Evolutionary conservation across 2,329 filamentous ascomycete species (phyloP).

Genomic region (Juglanconis juglandina): DNA sequence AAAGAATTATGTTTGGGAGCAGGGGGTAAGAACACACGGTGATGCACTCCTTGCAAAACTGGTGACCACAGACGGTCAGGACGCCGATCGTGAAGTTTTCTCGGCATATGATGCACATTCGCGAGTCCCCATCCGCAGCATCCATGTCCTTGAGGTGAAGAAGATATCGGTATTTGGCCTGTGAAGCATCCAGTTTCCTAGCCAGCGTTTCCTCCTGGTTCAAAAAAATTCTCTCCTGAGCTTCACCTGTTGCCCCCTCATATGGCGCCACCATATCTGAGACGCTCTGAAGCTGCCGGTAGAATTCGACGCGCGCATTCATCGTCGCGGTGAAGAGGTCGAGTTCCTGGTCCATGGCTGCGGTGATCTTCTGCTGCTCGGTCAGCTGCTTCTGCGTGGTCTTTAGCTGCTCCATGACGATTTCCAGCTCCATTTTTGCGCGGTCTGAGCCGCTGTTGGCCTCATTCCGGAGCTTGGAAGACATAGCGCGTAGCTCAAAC

Average conservation of each 20-base stretch:
- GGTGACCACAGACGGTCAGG: constrained; percentile 83
- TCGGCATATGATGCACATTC: constrained; percentile 84
- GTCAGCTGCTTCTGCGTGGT: constrained; percentile 52
- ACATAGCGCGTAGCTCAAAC: constrained; percentile 64
- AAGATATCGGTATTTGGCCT: constrained; percentile 73
- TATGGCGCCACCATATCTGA: constrained; percentile 81
- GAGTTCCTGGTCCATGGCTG: constrained; percentile 63
- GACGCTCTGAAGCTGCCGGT: constrained; percentile 84
- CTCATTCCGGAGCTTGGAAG: constrained; percentile 57
- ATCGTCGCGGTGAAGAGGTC: constrained; percentile 74
- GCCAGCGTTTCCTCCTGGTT: constrained; percentile 49
- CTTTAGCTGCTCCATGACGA: constrained; percentile 63
- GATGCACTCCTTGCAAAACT: constrained; percentile 89
- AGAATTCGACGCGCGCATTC: constrained; percentile 85
- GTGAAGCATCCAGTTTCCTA: constrained; percentile 57
- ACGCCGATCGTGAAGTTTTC: constrained; percentile 72
- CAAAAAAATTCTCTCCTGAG: constrained; percentile 39
- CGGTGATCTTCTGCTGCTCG: constrained; percentile 48
- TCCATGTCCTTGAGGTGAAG: constrained; percentile 55
- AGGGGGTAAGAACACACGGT: constrained; percentile 31
- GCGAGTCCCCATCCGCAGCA: constrained; percentile 58
- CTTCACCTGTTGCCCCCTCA: constrained; percentile 59
- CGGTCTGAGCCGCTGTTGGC: constrained; percentile 50
- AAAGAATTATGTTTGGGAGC: not conserved
- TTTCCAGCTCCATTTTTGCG: constrained; percentile 58